Percentiles rank a stretch among this genome's conserved stretches.
Conservation (phyloP, 805 yeast genomes). For the Candida jianshihensis region DNA sequence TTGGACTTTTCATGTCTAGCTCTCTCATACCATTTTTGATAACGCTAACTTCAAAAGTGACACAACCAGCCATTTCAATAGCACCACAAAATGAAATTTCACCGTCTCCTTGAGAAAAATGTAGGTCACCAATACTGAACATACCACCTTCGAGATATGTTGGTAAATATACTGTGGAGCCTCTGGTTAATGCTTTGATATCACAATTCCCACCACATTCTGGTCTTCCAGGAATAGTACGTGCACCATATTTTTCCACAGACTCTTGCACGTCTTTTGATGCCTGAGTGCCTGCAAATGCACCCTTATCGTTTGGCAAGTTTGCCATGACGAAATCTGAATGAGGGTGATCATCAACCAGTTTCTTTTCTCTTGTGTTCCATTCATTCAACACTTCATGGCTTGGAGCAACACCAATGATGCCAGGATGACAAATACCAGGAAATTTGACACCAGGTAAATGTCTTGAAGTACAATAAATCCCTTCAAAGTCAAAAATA, state of each 20-base stretch:
- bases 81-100: conserved; percentile 50
- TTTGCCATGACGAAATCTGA: conserved; percentile 29
- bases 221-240: conserved; percentile 47
- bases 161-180: conserved; percentile 42
- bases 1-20: conserved; percentile 36
- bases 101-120: conserved; percentile 48
- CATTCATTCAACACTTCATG: conserved; percentile 35
- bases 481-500: conserved; percentile 45
- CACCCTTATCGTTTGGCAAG: conserved; percentile 29
- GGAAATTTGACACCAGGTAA: conserved; percentile 43
- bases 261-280: conserved; percentile 21
- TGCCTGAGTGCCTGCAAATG: conserved; percentile 36
- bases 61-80: conserved; percentile 44
- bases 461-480: conserved; percentile 42
- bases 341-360: conserved; percentile 22
- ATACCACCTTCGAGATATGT: conserved; percentile 41
- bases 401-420: conserved; percentile 45
- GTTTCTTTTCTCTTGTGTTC: conserved; percentile 35
- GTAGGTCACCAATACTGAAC: conserved; percentile 42
- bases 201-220: conserved; percentile 51
- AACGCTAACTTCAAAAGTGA: conserved; percentile 35
- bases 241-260: conserved; percentile 38
- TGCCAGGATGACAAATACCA: conserved; percentile 46
- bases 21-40: conserved; percentile 36
- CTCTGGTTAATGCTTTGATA: conserved; percentile 42